Evolutionary conservation across 192 early-diverging fungal species (phyloP).

Genomic region (Linnemannia elongata): DNA sequence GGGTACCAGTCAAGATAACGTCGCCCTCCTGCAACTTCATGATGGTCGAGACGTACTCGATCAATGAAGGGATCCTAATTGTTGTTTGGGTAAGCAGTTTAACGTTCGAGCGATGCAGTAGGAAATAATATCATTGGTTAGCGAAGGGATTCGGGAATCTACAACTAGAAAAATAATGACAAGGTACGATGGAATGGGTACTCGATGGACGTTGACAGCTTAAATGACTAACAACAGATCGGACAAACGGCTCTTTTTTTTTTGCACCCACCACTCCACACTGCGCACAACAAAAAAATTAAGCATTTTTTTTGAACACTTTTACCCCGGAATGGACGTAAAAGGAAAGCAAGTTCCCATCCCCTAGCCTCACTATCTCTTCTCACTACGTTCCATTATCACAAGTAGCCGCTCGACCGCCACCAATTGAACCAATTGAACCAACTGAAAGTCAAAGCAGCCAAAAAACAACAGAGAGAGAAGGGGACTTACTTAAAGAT

Average conservation of each 20-base stretch:
- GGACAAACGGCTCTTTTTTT: not conserved
- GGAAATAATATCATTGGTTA: not conserved
- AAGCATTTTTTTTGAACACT: not conserved
- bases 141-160: not conserved
- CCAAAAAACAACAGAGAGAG: not conserved
- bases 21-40: slow-evolving; percentile 94
- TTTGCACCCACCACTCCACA: not conserved
- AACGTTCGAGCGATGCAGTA: not conserved
- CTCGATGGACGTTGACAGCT: not conserved
- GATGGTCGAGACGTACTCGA: slow-evolving; percentile 85
- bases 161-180: not conserved
- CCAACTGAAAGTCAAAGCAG: not conserved
- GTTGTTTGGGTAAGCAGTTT: not conserved
- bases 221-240: not conserved
- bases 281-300: not conserved
- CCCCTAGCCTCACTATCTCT: not conserved
- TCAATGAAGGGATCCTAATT: slow-evolving; percentile 79
- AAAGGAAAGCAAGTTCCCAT: not conserved
- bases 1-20: slow-evolving; percentile 92
- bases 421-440: not conserved
- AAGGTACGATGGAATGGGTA: not conserved
- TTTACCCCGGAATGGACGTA: slow-evolving; percentile 7
- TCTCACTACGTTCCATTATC: not conserved
- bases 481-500: slow-evolving; percentile 82
- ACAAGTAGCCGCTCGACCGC: not conserved